A percentile compares a stretch with the other conserved stretches of the same genome.
These are phyloP conservation scores for Chaetomium cochliodes DNA, from an alignment of 495 filamentous ascomycete genomes.

Conservation along the genomic window DNA sequence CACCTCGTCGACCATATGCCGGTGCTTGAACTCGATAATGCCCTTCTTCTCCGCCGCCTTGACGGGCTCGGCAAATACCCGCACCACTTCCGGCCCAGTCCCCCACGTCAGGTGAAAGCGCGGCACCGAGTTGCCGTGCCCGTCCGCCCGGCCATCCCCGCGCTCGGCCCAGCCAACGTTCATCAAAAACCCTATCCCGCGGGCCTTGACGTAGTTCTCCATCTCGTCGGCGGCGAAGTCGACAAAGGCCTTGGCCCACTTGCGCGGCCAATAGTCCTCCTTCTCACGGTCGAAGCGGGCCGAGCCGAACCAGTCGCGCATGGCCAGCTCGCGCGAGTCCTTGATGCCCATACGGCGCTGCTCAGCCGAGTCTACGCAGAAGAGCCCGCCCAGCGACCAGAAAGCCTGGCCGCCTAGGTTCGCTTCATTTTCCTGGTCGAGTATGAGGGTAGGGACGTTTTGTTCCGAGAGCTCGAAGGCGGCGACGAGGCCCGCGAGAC, in stretches of 20 bases:
- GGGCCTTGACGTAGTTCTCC: slow-evolving; percentile 49
- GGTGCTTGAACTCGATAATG: slow-evolving; percentile 48
- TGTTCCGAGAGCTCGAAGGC: slow-evolving; percentile 50
- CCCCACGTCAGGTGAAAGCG: slow-evolving; percentile 55
- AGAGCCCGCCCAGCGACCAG: slow-evolving; percentile 55
- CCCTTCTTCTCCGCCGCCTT: slow-evolving; percentile 45
- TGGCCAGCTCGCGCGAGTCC: slow-evolving; percentile 48
- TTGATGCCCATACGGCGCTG: slow-evolving; percentile 52
- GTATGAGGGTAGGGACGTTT: slow-evolving; percentile 40
- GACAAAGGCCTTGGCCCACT: slow-evolving; percentile 56
- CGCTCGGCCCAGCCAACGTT: slow-evolving; percentile 55
- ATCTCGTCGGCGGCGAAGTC: slow-evolving; percentile 51
- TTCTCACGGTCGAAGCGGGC: slow-evolving; percentile 50
- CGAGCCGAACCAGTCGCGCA: slow-evolving; percentile 51
- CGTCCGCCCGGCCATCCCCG: slow-evolving; percentile 48
- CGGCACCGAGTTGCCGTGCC: slow-evolving; percentile 54
- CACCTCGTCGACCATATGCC: slow-evolving; percentile 51
- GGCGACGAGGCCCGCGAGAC: slow-evolving; percentile 53
- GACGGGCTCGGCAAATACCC: slow-evolving; percentile 52
- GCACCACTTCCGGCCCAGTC: slow-evolving; percentile 52
- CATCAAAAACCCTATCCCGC: slow-evolving; percentile 44
- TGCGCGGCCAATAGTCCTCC: slow-evolving; percentile 51
- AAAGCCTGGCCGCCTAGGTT: slow-evolving; percentile 54
- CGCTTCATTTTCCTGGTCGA: slow-evolving; percentile 51
- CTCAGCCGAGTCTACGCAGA: slow-evolving; percentile 49